Evolutionary conservation across 2,329 filamentous ascomycete genomes (phyloP), one percentile per base, ranked within the genome.

Genomic region (Monilinia aucupariae): DNA sequence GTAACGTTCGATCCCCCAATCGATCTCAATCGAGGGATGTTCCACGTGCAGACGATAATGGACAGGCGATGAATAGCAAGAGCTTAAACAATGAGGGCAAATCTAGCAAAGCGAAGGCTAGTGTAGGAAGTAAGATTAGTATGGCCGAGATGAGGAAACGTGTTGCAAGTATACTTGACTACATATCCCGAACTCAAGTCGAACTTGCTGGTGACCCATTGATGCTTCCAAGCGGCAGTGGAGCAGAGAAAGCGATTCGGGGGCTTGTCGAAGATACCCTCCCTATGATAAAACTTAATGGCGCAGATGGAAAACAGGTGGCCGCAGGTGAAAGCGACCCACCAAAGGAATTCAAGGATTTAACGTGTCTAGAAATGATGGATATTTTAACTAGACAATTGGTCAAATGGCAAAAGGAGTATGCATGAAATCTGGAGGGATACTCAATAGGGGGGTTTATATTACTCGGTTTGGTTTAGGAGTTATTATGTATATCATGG

Each of bases 121-220:
- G 75, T 65, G 78, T 75, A 45, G 72, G 75, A 58, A 77, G 78
- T 68, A 91, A 90, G 74, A 84, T 92, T 63, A 92, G 87, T 34
- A 90, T 96, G 86, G 87, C 87, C 64, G 92, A 96, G 72, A 92
- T 96, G 85, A 91, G 90, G 76, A 85, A 90, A 67, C 87, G 91
- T 12, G 91, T 92, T 7, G 85, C 89, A 4, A 89, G 85, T 25
- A 96, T 97, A 73, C 82, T 96, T 64, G 91, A 94, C 69, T 97
- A 93, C 72, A 96, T 97, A 67, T 88, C 89, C 4, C 86, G 91
- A 68, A 93, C 91, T 63, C 92, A 97, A 74, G 81, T 96, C 8
- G 92, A 97, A 71, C 83, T 96, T 76, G 91, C 90, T 1, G 85
- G 84, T 37, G 88, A 87, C 75, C 80, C 76, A 8, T 52, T 47